phyloP scores from a whole-genome alignment of 768 basidiomycete genomes.

The Tubosaeta sp. region DNA sequence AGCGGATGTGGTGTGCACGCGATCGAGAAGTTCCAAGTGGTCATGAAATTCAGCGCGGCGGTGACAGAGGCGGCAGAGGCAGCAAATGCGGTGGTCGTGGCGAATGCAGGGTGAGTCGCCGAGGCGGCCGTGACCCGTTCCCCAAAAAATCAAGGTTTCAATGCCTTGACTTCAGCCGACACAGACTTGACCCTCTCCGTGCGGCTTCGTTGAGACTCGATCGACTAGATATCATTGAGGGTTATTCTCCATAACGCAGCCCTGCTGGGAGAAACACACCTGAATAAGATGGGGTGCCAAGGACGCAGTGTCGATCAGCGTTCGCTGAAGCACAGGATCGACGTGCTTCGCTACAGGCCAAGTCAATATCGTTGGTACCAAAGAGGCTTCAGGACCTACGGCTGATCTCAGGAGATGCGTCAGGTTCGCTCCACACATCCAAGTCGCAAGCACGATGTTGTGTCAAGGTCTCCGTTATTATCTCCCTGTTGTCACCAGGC shows the following conservation, averaged over 20 bases:
- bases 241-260: no score
- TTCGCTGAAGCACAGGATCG: slow-evolving; percentile 22
- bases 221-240: slow-evolving; percentile 31
- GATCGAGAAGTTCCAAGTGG: slow-evolving; percentile 24
- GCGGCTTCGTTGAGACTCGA: slow-evolving; percentile 49
- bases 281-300: slow-evolving; percentile 27
- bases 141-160: slow-evolving; percentile 42
- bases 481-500: no score
- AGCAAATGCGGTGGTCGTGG: slow-evolving; percentile 44
- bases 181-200: slow-evolving; percentile 43
- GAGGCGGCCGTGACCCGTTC: slow-evolving; percentile 42
- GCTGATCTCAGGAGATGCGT: not conserved
- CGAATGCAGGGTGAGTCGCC: slow-evolving; percentile 44
- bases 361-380: not conserved
- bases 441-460: slow-evolving; percentile 20
- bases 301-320: slow-evolving; percentile 33
- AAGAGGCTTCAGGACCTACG: slow-evolving; percentile 8
- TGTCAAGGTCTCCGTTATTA: no score
- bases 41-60: slow-evolving; percentile 35
- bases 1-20: slow-evolving; percentile 23
- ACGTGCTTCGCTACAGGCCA: slow-evolving; percentile 16
- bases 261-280: no score
- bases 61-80: slow-evolving; percentile 36
- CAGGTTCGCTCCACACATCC: slow-evolving; percentile 8
- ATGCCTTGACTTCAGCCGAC: slow-evolving; percentile 45